Base-by-base conservation (phyloP, 371 early-diverging fungal species). In the Dichotomocladium elegans region DNA sequence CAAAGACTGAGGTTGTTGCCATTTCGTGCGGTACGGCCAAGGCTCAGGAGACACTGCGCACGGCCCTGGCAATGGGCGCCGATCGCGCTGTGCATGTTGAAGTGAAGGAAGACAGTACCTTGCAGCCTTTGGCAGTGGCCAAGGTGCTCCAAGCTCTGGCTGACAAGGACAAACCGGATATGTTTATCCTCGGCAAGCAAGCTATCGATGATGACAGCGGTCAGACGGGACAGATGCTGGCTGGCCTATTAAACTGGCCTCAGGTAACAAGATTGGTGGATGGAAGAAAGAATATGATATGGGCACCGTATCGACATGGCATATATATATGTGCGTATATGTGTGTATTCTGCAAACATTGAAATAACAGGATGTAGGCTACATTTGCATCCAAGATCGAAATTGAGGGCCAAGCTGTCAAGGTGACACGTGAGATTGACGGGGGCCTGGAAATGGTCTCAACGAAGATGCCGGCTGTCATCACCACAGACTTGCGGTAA, bases 161-260 rank as follows among this genome's bases (percentile, higher is more conserved):
- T 25, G 89, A 89, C 44, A 90, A 92, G 81, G 94, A 96, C 65
- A 92, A 94, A 77, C 88, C 94, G 26, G 89, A 94, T 63, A 69
- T 98, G 37, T 89, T 97, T 28, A 90, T 99, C 50, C 73, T 99
- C 57, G 99, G 99, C 57, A 99, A 99, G 82, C 98, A 99, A 76
- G 98, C 98, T 33, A 97, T 97, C 67, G 99, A 97, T 78, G 97
- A 99, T 66, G 98, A 99, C 70, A 77, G 92, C 51, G 88, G 86
- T 74, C 99, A 99, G 77, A 96, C 96, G 19, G 98, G 99, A 26
- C 97, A 95, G 79, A 98, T 99, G 94, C 83, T 99, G 35, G 98
- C 98, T 45, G 99, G 98, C 34, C 72, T 99, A 40, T 74, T 99
- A 46, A 80, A 82, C 60, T 95, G 95, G 94, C 92, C 95, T 35